Evolutionary conservation across 257 asterid genomes (phyloP), one percentile per base, ranked within the genome.

Genomic region (Jaltomata sinuosa): DNA sequence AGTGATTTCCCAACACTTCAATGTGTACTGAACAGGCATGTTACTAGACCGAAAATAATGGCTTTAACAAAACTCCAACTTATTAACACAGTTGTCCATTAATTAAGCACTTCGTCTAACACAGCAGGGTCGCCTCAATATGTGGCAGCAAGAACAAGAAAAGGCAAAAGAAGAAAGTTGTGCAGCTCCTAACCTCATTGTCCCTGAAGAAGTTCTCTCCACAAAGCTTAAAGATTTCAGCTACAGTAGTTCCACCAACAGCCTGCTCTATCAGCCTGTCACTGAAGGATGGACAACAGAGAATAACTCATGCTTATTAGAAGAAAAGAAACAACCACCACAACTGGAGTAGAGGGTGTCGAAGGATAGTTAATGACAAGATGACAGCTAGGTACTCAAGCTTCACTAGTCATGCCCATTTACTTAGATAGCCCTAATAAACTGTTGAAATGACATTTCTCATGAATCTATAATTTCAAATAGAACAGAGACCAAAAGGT

Each of bases 141-240:
- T 49, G 82, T 18, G 59, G 27, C 62, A 49, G 45, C 82, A 77
- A 77, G 19, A 77, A 49, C 62, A 77, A 65, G 79, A 18, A 3
- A 49, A 34, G 42, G 22, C 22, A 65, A 49, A 81, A 27, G 59
- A 65, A 85, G 38, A 21, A 61, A 14, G 25, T 4, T 57, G 68
- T 29, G 19, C 16, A 32, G 62, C 29, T 80, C 45, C 93, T 84
- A 81, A 95, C 98, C 95, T 93, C 98, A 45, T 90, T 92, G 49
- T 92, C 91, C 87, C 98, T 92, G 84, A 95, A 95, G 91, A 92
- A 91, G 87, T 76, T 85, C 90, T 95, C 98, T 8, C 98, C 98
- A 68, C 88, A 64, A 83, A 86, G 85, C 88, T 91, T 90, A 85
- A 95, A 95, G 82, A 93, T 95, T 83, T 93, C 98, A 77, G 95